Evolutionary conservation across 2,329 filamentous ascomycete species (phyloP).

Genomic region (Polychaeton citri): DNA sequence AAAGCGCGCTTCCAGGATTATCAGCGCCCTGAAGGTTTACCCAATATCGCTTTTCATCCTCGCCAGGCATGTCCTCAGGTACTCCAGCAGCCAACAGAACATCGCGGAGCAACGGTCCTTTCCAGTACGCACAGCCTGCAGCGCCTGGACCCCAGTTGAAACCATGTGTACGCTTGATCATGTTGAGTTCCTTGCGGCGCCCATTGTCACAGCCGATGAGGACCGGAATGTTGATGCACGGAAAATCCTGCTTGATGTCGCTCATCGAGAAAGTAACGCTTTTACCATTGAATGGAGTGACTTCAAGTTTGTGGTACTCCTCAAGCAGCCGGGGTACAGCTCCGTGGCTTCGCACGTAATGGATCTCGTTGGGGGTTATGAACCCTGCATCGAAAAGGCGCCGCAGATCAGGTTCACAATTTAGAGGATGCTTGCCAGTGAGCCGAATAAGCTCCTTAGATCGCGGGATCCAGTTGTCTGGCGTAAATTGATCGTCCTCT

Average conservation of each 20-base stretch:
- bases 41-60: conserved; percentile 7
- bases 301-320: conserved; percentile 36
- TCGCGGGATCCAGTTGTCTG: conserved; percentile 42
- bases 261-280: conserved; percentile 31
- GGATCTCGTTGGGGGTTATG: conserved; percentile 38
- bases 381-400: conserved; percentile 34
- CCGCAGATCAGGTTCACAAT: conserved; percentile 33
- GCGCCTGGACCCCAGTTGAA: conserved; percentile 36
- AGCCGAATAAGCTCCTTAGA: conserved; percentile 34
- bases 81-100: conserved; percentile 32
- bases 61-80: too few species aligned
- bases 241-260: conserved; percentile 29
- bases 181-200: conserved; percentile 39
- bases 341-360: conserved; percentile 43
- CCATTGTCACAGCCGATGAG: conserved; percentile 38
- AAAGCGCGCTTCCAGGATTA: conserved; percentile 33
- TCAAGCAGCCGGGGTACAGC: conserved; percentile 37
- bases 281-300: conserved; percentile 33
- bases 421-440: conserved; percentile 41
- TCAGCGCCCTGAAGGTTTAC: conserved; percentile 40
- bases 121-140: conserved; percentile 39
- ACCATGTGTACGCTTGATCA: conserved; percentile 35
- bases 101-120: conserved; percentile 32
- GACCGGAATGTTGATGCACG: conserved; percentile 35
- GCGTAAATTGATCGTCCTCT: conserved; percentile 38